Evolutionary conservation across 2,329 filamentous ascomycete genomes (phyloP), one percentile per base, ranked within the genome.

Genomic region (Fusarium piperis): DNA sequence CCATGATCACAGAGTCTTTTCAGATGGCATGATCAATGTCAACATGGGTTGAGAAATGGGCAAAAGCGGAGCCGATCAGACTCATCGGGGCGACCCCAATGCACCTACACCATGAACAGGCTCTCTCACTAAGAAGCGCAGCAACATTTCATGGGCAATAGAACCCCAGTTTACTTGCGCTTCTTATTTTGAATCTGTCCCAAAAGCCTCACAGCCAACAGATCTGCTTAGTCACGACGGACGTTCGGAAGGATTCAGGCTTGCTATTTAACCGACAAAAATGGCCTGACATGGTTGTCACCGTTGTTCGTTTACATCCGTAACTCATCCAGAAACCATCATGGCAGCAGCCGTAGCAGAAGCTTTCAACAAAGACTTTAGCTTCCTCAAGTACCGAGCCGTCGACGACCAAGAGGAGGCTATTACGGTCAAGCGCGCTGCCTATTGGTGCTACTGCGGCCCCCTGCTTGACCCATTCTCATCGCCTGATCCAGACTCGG

Each of bases 401-500:
- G 6, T 18, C 16, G 20, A 59, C 0, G 6, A 30, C 3, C 11
- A 20, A 1, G 35, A 60, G 13, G 28, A 48, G 9, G 3, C 60
- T 1, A 16, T 75, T n/a, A 11, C 38, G 3, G 65, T 82, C 7
- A 78, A 73, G 15, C 75, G 71, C 23, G 74, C 77, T 15, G 78
- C 81, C 10, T 84, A 82, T 60, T 85, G 83, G 83, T 84, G 82
- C 62, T 84, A 85, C 74, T 83, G 81, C 65, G 83, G 83, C 1
- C 83, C 83, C 16, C 75, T 84, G 8, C 74, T 85, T 2, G 35
- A 70, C 61, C 30, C 20, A 46, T 11, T 48, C 8, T 71, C 77
- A 16, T 51, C 64, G 16, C 39, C 64, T 20, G 59, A 63, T 16
- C 48, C 41, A 1, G 15, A 18, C 6, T 59, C 41, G 10, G 64